These are phyloP conservation scores for Globisporangium nunn DNA, from an alignment of 352 stramenopile species.

Conservation along the genomic window DNA sequence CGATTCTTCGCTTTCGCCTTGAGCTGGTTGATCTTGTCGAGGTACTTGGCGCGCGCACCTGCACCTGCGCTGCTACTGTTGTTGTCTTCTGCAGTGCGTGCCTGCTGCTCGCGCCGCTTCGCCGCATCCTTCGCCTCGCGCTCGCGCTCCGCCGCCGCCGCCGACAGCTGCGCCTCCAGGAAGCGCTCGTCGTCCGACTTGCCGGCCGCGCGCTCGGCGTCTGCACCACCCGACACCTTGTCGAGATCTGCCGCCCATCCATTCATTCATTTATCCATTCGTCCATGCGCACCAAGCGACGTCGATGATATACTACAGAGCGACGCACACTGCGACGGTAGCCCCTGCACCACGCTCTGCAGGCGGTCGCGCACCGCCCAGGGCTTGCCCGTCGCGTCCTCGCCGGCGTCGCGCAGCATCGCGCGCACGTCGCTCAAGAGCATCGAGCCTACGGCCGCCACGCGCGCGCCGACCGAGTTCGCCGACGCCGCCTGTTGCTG, in stretches of 20 bases:
- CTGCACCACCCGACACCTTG: constrained; percentile 32
- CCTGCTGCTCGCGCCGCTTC: constrained; percentile 9
- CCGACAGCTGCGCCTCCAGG: constrained; percentile 50
- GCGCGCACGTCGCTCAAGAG: constrained; percentile 55
- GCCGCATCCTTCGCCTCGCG: constrained; percentile 17
- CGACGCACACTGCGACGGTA: constrained; percentile 50
- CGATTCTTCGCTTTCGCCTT: constrained; percentile 51
- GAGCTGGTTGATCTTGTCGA: constrained; percentile 64
- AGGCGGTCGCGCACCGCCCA: constrained; percentile 59
- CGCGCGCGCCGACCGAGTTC: constrained; percentile 18
- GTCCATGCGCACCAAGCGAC: too few relatives aligned
- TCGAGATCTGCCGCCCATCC: constrained; percentile 28
- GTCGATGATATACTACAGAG: too few relatives aligned
- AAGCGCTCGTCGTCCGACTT: constrained; percentile 43
- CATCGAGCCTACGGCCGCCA: constrained; percentile 36
- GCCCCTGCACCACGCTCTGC: constrained; percentile 49
- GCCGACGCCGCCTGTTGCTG: constrained; percentile 18
- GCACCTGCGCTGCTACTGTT: neutral
- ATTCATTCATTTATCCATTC: too few relatives aligned
- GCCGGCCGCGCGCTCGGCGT: constrained; percentile 14
- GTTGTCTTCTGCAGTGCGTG: neutral
- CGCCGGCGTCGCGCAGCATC: constrained; percentile 49
- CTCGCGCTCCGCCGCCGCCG: constrained; percentile 24
- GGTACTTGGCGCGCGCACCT: constrained; percentile 55
- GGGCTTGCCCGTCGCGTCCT: constrained; percentile 57